Conservation (phyloP, 2,329 filamentous ascomycete genomes). For the Pseudopyricularia javanii region DNA sequence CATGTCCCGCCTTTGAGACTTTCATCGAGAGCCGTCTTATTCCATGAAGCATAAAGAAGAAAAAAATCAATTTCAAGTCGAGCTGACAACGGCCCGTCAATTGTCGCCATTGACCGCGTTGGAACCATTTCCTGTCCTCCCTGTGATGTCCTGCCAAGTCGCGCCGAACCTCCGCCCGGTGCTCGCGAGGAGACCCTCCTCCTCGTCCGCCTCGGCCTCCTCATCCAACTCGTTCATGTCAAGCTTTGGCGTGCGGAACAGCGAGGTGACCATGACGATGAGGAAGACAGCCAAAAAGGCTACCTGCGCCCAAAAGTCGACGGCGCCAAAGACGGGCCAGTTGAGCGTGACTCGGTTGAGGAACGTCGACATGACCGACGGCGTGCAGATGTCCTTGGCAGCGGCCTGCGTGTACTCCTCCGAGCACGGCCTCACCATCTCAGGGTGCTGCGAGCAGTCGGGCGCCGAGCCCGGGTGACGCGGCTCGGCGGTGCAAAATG, state of each 20-base stretch:
- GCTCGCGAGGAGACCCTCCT: slow-evolving; percentile 79
- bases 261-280: slow-evolving; percentile 63
- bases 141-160: slow-evolving; percentile 80
- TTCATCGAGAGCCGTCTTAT: background rate
- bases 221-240: slow-evolving; percentile 71
- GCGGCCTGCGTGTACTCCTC: slow-evolving; percentile 59
- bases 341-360: slow-evolving; percentile 86
- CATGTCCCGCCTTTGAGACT: background rate
- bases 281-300: slow-evolving; percentile 77
- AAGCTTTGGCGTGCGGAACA: slow-evolving; percentile 70
- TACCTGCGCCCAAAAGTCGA: slow-evolving; percentile 97
- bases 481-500: slow-evolving; percentile 69
- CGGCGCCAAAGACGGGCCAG: slow-evolving; percentile 84
- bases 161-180: slow-evolving; percentile 73
- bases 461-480: slow-evolving; percentile 52
- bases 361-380: slow-evolving; percentile 83
- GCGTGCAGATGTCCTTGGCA: slow-evolving; percentile 77
- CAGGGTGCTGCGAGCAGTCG: slow-evolving; percentile 60
- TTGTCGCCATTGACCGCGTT: background rate
- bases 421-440: slow-evolving; percentile 70
- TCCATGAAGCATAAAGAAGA: background rate
- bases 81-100: background rate
- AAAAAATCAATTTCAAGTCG: background rate
- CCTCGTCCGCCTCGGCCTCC: slow-evolving; percentile 82
- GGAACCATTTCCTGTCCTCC: slow-evolving; percentile 13